These are phyloP conservation scores for Lecanicillium sp. DNA, from an alignment of 2,329 filamentous ascomycete genomes.

Conservation along the genomic window DNA sequence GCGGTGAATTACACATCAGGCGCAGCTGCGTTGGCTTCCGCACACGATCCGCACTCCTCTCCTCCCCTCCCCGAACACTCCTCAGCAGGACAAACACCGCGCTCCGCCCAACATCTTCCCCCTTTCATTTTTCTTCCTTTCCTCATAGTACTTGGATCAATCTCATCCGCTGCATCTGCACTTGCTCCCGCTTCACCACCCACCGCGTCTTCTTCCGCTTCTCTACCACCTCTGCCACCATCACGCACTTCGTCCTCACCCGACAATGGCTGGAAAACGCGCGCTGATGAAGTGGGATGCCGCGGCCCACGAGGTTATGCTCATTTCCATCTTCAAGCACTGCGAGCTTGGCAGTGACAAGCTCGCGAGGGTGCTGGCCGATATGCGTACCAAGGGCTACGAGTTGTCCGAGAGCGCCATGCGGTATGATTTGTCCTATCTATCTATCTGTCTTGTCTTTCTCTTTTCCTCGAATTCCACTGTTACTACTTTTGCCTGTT, in stretches of 20 bases:
- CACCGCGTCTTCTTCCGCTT: too few species aligned
- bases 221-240: too few species aligned
- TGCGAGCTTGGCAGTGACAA: constrained; percentile 28
- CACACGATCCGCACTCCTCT: not conserved
- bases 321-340: constrained; percentile 34
- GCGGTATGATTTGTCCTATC: constrained; percentile 29
- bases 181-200: not conserved
- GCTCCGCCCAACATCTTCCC: constrained; percentile 1
- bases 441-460: constrained; percentile 6
- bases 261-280: constrained; percentile 25
- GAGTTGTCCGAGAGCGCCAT: constrained; percentile 35
- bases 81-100: not conserved
- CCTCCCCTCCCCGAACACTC: constrained; percentile 5
- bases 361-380: constrained; percentile 31
- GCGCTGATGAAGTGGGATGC: constrained; percentile 34
- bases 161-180: not conserved
- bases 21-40: not conserved
- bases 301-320: constrained; percentile 38
- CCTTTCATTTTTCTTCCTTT: constrained; percentile 9
- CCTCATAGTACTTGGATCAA: constrained; percentile 13
- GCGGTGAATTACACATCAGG: not conserved
- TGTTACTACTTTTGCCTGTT: constrained; percentile 4
- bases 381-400: constrained; percentile 34
- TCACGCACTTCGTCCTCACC: too few species aligned
- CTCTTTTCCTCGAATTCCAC: not conserved